These are phyloP conservation scores for Drechslerella coelobrocha DNA, from an alignment of 2,329 filamentous ascomycete genomes.

Conservation along the genomic window DNA sequence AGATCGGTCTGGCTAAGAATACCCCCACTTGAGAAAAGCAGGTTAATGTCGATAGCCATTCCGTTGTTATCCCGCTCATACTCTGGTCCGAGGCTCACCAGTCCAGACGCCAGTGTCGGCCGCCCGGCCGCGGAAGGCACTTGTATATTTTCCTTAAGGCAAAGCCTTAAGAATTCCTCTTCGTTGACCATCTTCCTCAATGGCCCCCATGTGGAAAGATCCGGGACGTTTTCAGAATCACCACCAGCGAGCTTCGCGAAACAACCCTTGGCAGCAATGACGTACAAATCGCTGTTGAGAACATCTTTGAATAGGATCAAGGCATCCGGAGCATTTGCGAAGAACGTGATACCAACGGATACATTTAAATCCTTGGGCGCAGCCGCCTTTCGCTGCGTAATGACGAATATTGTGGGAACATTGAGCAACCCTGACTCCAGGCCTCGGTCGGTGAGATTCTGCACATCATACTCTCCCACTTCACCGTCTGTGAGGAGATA, in stretches of 20 bases:
- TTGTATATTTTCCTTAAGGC: conserved; percentile 18
- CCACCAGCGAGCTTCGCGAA: conserved; percentile 48
- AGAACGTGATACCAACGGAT: conserved; percentile 57
- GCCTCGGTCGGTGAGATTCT: conserved; percentile 53
- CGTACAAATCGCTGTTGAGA: conserved; percentile 52
- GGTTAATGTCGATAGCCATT: conserved; percentile 53
- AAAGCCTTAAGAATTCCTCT: conserved; percentile 51
- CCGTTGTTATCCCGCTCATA: conserved; percentile 51
- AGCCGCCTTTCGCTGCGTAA: conserved; percentile 50
- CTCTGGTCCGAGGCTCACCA: conserved; percentile 8
- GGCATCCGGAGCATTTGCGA: conserved; percentile 55
- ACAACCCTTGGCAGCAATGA: conserved; percentile 56
- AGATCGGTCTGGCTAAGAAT: conserved; percentile 52
- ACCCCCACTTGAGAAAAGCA: conserved; percentile 52
- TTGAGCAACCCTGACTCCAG: conserved; percentile 26
- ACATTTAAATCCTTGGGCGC: conserved; percentile 55
- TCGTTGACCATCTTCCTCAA: conserved; percentile 53
- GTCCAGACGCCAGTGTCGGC: background rate
- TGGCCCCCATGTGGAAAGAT: conserved; percentile 54
- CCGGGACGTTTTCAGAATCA: conserved; percentile 45
- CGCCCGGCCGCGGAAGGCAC: conserved; percentile 5
- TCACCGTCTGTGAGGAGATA: conserved; percentile 57
- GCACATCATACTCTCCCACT: conserved; percentile 53
- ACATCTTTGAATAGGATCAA: conserved; percentile 56
- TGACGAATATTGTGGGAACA: conserved; percentile 14